phyloP scores from a whole-genome alignment of 768 basidiomycete species.

The Favolaschia claudopus region DNA sequence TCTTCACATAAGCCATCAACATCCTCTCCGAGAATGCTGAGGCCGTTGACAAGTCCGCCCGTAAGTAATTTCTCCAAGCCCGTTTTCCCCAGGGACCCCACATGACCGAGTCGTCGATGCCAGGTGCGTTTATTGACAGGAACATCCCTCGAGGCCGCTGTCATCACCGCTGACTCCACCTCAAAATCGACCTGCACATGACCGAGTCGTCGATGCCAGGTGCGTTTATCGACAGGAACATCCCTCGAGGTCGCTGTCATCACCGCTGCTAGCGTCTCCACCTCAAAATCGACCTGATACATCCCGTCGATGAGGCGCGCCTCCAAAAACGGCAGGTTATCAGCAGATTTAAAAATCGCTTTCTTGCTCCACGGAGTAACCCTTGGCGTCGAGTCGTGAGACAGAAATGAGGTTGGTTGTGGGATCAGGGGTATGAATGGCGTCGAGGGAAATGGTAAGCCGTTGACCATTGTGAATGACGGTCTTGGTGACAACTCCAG shows the following conservation, averaged over 20 bases:
- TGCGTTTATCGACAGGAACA: background rate
- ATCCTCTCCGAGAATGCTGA: background rate
- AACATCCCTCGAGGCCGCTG: background rate
- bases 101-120: slow-evolving; percentile 15
- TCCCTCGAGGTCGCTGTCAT: background rate
- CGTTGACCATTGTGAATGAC: background rate
- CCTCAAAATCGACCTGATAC: background rate
- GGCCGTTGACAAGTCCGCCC: slow-evolving; percentile 5
- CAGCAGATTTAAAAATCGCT: background rate
- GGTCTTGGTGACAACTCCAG: background rate
- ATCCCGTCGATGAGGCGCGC: background rate
- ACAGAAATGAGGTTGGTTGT: background rate
- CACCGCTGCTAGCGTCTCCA: background rate
- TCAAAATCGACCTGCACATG: no score
- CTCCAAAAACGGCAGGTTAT: background rate
- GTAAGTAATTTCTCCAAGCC: background rate
- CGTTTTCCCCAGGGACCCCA: slow-evolving; percentile 1
- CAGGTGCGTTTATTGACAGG: slow-evolving; percentile 6
- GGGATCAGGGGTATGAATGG: background rate
- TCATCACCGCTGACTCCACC: no score
- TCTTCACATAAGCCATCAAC: slow-evolving; percentile 4
- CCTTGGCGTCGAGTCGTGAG: background rate
- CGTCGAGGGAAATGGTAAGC: background rate
- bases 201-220: slow-evolving; percentile 5
- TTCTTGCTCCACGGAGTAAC: background rate